phyloP scores from a whole-genome alignment of 768 basidiomycete species.

The Amanita muscaria region DNA sequence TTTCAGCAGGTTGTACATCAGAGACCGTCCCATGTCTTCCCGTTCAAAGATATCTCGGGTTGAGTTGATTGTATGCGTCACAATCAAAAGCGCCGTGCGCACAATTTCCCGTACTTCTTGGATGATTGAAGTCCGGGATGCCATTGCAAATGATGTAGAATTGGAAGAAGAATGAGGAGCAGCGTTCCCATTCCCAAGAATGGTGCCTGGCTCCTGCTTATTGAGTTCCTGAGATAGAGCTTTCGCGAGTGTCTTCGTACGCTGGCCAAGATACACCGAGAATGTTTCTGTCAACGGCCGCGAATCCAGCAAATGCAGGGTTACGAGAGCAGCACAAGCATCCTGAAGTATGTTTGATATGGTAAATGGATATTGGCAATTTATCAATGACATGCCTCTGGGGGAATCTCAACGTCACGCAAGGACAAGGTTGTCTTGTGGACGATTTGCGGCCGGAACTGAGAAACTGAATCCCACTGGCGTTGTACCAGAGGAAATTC shows the following conservation, averaged over 20 bases:
- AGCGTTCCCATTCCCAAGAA: conserved; percentile 27
- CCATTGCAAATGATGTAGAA: conserved; percentile 8
- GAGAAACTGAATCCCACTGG: conserved; percentile 87
- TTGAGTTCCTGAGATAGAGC: conserved; percentile 23
- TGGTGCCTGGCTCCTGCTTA: conserved; percentile 16
- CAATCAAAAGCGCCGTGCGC: conserved; percentile 40
- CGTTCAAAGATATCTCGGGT: conserved; percentile 51
- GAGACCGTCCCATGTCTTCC: conserved; percentile 25
- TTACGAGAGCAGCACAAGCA: conserved; percentile 68
- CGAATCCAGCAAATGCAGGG: conserved; percentile 85
- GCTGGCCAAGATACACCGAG: conserved; percentile 60
- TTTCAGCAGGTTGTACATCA: conserved; percentile 50
- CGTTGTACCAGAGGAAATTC: conserved; percentile 86
- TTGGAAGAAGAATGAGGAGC: conserved; percentile 14
- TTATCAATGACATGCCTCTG: conserved; percentile 36
- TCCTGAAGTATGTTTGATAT: conserved; percentile 34
- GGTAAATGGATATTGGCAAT: not conserved
- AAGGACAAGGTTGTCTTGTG: conserved; percentile 82
- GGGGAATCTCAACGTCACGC: conserved; percentile 45
- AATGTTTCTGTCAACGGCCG: conserved; percentile 69
- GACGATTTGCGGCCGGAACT: conserved; percentile 82
- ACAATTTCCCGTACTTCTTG: conserved; percentile 48
- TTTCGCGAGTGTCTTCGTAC: conserved; percentile 43
- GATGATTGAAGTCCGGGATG: conserved; percentile 26
- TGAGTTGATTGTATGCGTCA: conserved; percentile 50